Percentiles rank a stretch among this genome's conserved stretches.
Conservation (phyloP, 192 early-diverging fungal species). For the Mortierella hygrophila region DNA sequence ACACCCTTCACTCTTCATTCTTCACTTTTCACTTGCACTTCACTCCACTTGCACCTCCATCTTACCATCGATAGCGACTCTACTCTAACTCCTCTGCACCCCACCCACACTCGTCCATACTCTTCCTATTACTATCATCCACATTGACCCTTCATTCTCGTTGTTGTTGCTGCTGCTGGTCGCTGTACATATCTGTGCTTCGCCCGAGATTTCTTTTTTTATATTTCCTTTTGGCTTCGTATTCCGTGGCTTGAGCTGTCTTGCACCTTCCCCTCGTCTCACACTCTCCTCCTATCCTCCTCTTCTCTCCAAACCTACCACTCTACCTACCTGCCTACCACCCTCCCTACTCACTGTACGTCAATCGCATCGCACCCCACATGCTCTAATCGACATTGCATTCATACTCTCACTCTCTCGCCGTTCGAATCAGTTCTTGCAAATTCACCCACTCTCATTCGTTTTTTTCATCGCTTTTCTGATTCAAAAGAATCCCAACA, state of each 20-base stretch:
- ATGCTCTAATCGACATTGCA: no score
- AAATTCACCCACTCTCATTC: no score
- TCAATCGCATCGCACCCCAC: background rate
- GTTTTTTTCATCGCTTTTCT: background rate
- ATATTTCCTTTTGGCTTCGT: background rate
- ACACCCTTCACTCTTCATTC: no score
- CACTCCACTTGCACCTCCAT: no score
- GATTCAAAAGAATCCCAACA: background rate
- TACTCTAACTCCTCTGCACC: no score
- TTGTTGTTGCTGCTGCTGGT: no score
- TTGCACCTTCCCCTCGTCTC: background rate
- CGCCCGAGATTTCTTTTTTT: background rate
- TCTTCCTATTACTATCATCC: background rate
- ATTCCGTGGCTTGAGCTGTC: background rate
- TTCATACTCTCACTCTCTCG: no score
- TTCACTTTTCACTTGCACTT: no score
- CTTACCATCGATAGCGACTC: no score
- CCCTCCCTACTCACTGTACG: background rate
- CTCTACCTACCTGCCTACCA: background rate
- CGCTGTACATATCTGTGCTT: background rate
- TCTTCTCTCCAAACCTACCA: background rate
- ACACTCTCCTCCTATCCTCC: background rate
- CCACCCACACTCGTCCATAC: no score
- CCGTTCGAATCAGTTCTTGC: no score
- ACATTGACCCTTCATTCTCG: background rate